Percentiles rank a stretch among this genome's conserved stretches.
phyloP scores from a whole-genome alignment of 1,284 basidiomycete genomes.

The Wolfiporia cocos region DNA sequence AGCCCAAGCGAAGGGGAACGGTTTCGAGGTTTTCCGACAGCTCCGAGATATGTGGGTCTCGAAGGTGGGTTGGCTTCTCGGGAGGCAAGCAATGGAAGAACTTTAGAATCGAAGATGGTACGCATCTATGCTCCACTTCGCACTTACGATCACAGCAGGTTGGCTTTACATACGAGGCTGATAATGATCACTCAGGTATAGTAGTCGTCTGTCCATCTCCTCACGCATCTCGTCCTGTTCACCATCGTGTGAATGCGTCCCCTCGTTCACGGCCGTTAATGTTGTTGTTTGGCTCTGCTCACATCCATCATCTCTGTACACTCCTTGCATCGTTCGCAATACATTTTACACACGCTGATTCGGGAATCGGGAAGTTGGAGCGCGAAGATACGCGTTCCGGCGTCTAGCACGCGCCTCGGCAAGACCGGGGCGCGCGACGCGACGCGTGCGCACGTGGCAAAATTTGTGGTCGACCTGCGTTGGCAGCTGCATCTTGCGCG shows the following conservation, averaged over 20 bases:
- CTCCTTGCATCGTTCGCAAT: constrained; percentile 1
- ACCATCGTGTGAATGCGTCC: too few species aligned
- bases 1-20: constrained; percentile 44
- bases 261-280: too few species aligned
- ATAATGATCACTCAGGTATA: too few species aligned
- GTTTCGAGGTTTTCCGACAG: constrained; percentile 45
- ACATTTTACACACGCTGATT: too few species aligned
- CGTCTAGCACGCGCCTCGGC: neutral
- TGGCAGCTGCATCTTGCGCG: too few species aligned
- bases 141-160: constrained; percentile 1
- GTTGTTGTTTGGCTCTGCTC: too few species aligned
- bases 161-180: too few species aligned
- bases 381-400: neutral
- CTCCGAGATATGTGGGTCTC: constrained; percentile 65
- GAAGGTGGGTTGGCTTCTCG: constrained; percentile 74
- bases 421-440: neutral
- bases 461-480: too few species aligned
- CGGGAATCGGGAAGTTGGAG: neutral
- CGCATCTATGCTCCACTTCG: too few species aligned
- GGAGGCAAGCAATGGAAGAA: constrained; percentile 57
- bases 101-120: constrained; percentile 19
- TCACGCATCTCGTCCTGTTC: too few species aligned
- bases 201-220: too few species aligned
- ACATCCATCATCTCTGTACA: too few species aligned
- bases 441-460: constrained; percentile 3